Base-by-base conservation (phyloP, 352 stramenopile genomes). In the Pythium angustatum region DNA sequence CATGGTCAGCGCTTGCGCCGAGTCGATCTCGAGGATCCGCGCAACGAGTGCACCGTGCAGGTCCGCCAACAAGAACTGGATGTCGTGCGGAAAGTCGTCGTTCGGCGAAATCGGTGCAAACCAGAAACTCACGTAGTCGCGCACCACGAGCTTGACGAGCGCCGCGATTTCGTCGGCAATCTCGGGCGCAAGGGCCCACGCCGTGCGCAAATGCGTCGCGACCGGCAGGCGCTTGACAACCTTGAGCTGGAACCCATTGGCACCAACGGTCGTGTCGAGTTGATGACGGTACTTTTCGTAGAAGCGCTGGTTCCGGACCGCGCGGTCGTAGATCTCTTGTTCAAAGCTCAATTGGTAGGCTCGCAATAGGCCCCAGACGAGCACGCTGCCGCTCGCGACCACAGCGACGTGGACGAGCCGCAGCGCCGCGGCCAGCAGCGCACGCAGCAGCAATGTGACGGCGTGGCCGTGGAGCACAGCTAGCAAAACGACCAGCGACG, bases 91-190 rank as follows among this genome's bases (percentile, higher is more conserved):
- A 54, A 93, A 91, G 22, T 90, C 78, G 36, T 88, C 69, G 62
- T 88, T 90, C 11, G 68, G 66, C 41, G 83, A 90, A 24, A 93
- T 74, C 31, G 72, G 69, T 62, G 76, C 60, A 65, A 87, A 93
- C 85, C 85, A 93, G 60, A 74, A 81, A 27, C 28, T 41, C 10
- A 93, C 75, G 58, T 93, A 91, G 52, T 91, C 78, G 44, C 76
- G 75, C 33, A 85, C 73, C 26, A 73, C 70, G 7, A 76, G 67
- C 43, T 78, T 66, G 30, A 86, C 72, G 3, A 91, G 65, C 24
- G 68, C 58, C 34, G 78, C 73, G 60, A 93, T 79, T 60, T 88
- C 82, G 48, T 91, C 77, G 58, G 77, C 84, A 49, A 93, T 73
- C 54, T 78, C 73, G 17, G 68, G 55, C 31, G 81, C 79, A 0